Evolutionary conservation across 768 basidiomycete species (phyloP), one percentile per base, ranked within the genome.

Genomic region (Russula abietina): DNA sequence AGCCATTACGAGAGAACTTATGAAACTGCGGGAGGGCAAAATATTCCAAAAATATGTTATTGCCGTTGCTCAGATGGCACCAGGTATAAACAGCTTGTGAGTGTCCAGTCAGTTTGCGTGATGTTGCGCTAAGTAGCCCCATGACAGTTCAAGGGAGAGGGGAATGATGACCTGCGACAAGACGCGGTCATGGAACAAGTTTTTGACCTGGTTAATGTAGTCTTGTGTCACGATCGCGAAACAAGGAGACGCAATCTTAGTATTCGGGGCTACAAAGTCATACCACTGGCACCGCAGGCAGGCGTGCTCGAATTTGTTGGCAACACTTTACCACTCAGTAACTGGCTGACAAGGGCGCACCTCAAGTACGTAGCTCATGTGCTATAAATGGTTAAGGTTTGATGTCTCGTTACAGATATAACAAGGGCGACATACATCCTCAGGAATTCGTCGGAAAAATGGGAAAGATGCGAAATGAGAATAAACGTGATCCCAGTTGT

Each of bases 111-210:
- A 41, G 53, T 11, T 38, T 22, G n/a, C 46, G 10, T 45, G 5
- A 6, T 28, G 14, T 12, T 26, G 38, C 43, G 17, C 52, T 68
- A 49, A 65, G 39, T 5, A 2, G 32, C 3, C 7, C 55, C 28
- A 39, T 55, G 55, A 6, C 65, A 96, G 93, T 95, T 93, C 76
- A 98, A 99, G 72, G 93, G 93, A 4, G 85, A 89, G 75, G 89
- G 89, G 10, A 79, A 84, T 11, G 97, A 99, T 68, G 97, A 99
- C 69, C 72, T 97, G 51, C 86, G 97, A 45, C 97, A 99, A 74
- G 97, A 99, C 71, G 95, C 95, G 0, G 93, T 98, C 57, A 98
- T 99, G 95, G 93, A 98, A 70, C 97, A 99, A 74, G 93, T 97
- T 2, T 99, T 99, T 70, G 84, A 84, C 22, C 79, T 98, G 22